Base-by-base conservation (phyloP, 768 basidiomycete genomes). In the Nidularia sp. region DNA sequence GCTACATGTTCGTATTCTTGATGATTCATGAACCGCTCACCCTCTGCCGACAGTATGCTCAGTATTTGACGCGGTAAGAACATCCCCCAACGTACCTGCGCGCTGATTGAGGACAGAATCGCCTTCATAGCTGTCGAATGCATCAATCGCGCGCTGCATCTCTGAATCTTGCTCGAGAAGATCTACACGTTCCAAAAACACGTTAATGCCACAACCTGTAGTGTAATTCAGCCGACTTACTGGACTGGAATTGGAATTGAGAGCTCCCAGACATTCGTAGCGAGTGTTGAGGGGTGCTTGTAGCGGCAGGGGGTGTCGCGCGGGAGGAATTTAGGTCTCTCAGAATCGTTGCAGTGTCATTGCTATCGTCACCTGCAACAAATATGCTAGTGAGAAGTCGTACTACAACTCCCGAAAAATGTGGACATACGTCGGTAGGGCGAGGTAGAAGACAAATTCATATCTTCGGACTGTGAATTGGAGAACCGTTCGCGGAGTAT, bases 111-210 rank as follows among this genome's bases (percentile, higher is more conserved):
- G 18, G 18, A 18, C 18, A 18, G 18, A 18, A 18, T 73, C 73
- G 35, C 64, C 74, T 35, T 80, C 82, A 55, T 71, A 81, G 58
- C 75, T 81, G 49, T 81, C 78, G 52, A 82, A 60, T 18, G 72
- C 79, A 31, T 78, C 73, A 60, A 89, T 79, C 7, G 74, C 80
- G 49, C 78, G 75, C 50, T 82, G 83, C 87, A 89, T 88, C 58
- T 85, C 85, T 2, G 85, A 84, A 58, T 89, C 83, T 51, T 80
- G 76, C 18, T 87, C 85, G 51, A 88, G 64, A 12, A 88, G 70
- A 68, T 88, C 86, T 88, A 44, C 9, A 4, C 41, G 25, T 13
- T 52, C 51, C 18, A 59, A 39, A 54, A 8, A 64, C 51, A 34
- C 44, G 58, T 22, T 57, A 53, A 18, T 18, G 47, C 25, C 42